Conservation (phyloP, 2,329 filamentous ascomycete species). For the Leptographium flavum region DNA sequence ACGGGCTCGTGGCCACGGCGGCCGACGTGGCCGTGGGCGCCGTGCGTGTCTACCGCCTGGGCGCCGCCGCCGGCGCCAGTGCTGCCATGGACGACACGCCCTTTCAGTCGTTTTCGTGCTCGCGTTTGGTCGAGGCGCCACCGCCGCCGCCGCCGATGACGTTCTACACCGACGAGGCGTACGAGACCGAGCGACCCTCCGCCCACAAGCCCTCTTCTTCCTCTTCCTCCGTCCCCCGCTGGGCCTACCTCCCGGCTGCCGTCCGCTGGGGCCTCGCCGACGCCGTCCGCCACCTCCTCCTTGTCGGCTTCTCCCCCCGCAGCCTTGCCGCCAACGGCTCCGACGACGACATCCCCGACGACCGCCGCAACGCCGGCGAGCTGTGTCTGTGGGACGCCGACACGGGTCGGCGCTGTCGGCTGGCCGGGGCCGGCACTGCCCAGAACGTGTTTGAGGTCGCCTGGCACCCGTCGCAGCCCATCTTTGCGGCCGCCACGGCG, state of each 20-base stretch:
- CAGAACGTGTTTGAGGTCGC: constrained; percentile 51
- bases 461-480: constrained; percentile 42
- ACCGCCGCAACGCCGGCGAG: constrained; percentile 42
- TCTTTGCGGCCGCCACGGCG: constrained; percentile 44
- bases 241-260: constrained; percentile 49
- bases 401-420: constrained; percentile 26
- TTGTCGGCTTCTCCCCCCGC: constrained; percentile 50
- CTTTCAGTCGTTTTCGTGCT: constrained; percentile 27
- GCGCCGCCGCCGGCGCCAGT: constrained; percentile 17
- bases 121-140: too few relatives aligned
- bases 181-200: too few relatives aligned
- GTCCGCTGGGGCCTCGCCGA: constrained; percentile 43
- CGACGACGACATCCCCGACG: constrained; percentile 43
- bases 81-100: constrained; percentile 16
- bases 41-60: constrained; percentile 40
- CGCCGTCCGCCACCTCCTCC: constrained; percentile 33
- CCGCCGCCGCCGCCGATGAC: too few relatives aligned
- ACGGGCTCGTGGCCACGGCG: constrained; percentile 41
- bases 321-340: constrained; percentile 27
- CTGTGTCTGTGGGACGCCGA: constrained; percentile 44
- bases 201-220: not conserved
- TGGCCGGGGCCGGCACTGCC: constrained; percentile 32
- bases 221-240: constrained; percentile 15
- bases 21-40: constrained; percentile 39
- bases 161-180: too few relatives aligned